Conservation (phyloP, 805 yeast genomes). For the Saccharomycopsis schoenii region DNA sequence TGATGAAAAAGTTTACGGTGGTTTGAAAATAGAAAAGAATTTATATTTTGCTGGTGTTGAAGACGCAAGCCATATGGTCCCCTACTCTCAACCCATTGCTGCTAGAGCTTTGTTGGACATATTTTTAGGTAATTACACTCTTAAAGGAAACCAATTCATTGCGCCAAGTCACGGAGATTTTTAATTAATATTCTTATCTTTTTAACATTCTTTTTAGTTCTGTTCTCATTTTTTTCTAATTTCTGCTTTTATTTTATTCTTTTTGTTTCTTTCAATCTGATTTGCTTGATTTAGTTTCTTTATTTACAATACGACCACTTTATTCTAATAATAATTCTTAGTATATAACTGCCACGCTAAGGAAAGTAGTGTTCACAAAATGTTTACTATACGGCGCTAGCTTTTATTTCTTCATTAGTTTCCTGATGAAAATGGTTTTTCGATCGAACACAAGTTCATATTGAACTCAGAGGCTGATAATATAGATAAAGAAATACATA, state of each 20-base stretch:
- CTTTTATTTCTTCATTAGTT: too few species aligned
- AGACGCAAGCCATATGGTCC: slow-evolving; percentile 73
- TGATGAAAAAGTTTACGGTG: slow-evolving; percentile 24
- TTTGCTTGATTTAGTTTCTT: too few species aligned
- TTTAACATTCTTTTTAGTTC: background rate
- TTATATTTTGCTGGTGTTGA: slow-evolving; percentile 52
- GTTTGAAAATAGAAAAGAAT: slow-evolving; percentile 41
- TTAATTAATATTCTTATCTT: background rate
- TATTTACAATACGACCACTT: too few species aligned
- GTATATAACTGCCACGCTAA: too few species aligned
- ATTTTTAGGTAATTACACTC: slow-evolving; percentile 26
- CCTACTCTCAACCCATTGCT: slow-evolving; percentile 53
- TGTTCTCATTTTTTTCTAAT: background rate
- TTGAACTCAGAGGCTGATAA: background rate
- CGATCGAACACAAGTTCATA: too few species aligned
- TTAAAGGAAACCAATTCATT: background rate
- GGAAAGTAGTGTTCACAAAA: too few species aligned
- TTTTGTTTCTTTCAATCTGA: background rate
- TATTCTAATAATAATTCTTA: too few species aligned
- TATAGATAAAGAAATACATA: background rate
- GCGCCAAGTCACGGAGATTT: slow-evolving; percentile 10
- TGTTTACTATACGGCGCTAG: too few species aligned
- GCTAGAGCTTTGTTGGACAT: slow-evolving; percentile 50
- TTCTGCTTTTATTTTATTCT: background rate
- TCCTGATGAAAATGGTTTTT: too few species aligned